Evolutionary conservation across 2,329 filamentous ascomycete species (phyloP).

Genomic region (Colletotrichum sp.): DNA sequence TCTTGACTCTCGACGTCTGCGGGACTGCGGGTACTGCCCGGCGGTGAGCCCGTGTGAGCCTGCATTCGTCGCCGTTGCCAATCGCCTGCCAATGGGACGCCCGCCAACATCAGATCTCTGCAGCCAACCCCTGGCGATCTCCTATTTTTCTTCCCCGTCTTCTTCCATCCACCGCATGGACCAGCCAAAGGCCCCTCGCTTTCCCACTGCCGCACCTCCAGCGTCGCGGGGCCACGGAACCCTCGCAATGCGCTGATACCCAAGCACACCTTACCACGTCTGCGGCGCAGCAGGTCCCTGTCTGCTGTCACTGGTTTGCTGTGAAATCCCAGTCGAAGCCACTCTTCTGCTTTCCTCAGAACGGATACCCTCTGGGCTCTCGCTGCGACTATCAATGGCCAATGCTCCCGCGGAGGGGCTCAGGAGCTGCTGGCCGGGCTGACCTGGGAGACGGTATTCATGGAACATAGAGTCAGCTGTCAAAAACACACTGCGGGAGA

Average conservation of each 20-base stretch:
- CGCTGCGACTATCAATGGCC: not conserved
- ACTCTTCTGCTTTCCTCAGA: not conserved
- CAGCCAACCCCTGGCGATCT: constrained; percentile 8
- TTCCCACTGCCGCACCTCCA: not conserved
- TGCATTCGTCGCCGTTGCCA: not conserved
- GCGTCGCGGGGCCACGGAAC: not conserved
- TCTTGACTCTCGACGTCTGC: not conserved
- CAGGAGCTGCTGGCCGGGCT: not conserved
- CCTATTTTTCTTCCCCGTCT: not conserved
- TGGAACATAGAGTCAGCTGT: not conserved
- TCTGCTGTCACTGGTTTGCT: not conserved
- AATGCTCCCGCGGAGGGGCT: not conserved
- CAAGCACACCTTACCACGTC: constrained; percentile 10
- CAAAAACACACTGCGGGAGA: not conserved
- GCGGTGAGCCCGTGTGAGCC: not conserved
- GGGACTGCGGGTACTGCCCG: not conserved
- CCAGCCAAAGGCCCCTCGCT: not conserved
- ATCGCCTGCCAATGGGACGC: not conserved
- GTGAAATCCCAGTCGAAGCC: not conserved
- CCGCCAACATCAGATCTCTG: constrained; percentile 10
- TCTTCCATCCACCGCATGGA: not conserved
- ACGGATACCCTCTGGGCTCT: not conserved
- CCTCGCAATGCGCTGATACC: not conserved
- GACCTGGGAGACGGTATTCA: not conserved
- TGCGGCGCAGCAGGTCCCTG: not conserved